Conservation (phyloP, 2,329 filamentous ascomycete genomes). For the Ceratocystis ficicola region DNA sequence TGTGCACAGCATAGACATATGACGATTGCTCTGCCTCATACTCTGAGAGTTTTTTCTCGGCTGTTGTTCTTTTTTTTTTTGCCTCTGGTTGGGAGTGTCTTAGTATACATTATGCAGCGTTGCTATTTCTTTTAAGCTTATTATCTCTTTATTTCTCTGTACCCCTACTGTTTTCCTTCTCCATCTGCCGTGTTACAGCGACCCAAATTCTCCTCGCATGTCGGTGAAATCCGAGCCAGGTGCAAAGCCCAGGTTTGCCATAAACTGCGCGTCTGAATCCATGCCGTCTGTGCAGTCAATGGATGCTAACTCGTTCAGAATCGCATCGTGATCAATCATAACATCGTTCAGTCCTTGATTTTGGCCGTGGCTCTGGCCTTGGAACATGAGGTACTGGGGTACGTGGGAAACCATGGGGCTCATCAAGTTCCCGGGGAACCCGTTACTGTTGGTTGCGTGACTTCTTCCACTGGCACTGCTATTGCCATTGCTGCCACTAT, state of each 20-base stretch:
- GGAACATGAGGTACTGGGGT: slow-evolving; percentile 16
- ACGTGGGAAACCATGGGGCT: slow-evolving; percentile 16
- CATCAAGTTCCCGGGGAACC: slow-evolving; percentile 1
- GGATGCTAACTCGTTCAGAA: slow-evolving; percentile 42
- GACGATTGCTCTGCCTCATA: not conserved
- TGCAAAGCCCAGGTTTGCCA: slow-evolving; percentile 54
- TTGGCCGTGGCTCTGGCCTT: not conserved
- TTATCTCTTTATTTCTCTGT: not conserved
- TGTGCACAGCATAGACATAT: not conserved
- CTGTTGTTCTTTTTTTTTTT: not conserved
- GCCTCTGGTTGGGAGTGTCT: not conserved
- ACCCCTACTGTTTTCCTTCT: not conserved
- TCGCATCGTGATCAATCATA: slow-evolving; percentile 38
- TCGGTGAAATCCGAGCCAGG: slow-evolving; percentile 49
- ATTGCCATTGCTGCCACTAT: not conserved
- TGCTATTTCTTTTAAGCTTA: slow-evolving; percentile 5
- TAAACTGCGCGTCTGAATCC: slow-evolving; percentile 49
- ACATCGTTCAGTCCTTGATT: not conserved
- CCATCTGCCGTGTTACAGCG: slow-evolving; percentile 20
- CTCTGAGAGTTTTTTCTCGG: not conserved
- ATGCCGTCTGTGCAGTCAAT: slow-evolving; percentile 39
- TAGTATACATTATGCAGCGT: slow-evolving; percentile 7
- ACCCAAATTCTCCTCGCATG: slow-evolving; percentile 34
- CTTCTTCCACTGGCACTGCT: not conserved
- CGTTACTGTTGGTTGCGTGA: not conserved